These are phyloP conservation scores for Botrytis deweyae DNA, from an alignment of 2,329 filamentous ascomycete species.

Conservation along the genomic window DNA sequence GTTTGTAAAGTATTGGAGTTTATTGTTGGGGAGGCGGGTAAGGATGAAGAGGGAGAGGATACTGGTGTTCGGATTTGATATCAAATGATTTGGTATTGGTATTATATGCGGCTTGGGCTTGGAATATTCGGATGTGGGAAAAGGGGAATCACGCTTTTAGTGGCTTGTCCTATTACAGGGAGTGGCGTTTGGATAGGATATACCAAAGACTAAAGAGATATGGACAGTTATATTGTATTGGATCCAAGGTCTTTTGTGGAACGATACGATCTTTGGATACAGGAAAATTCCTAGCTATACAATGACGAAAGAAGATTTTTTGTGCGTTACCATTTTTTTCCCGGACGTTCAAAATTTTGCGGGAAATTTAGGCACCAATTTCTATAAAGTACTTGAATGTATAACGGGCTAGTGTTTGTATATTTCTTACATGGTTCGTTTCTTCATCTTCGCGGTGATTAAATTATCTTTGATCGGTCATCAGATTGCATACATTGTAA, in stretches of 20 bases:
- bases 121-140: not conserved
- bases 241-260: not conserved
- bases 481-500: no score
- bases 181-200: slow-evolving; percentile 4
- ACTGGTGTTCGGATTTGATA: slow-evolving; percentile 27
- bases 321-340: not conserved
- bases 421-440: not conserved
- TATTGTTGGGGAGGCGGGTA: slow-evolving; percentile 44
- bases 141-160: not conserved
- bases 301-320: not conserved
- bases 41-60: slow-evolving; percentile 41
- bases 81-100: not conserved
- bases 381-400: not conserved
- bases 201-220: not conserved
- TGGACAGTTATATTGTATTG: not conserved
- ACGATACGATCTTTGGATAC: not conserved
- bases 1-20: slow-evolving; percentile 44
- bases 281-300: not conserved
- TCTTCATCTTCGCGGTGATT: not conserved
- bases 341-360: not conserved
- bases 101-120: not conserved
- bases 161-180: no score
- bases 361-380: not conserved
- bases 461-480: no score
- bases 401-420: not conserved